These are phyloP conservation scores for Penicillium sp. DNA, from an alignment of 2,329 filamentous ascomycete genomes.

Conservation along the genomic window DNA sequence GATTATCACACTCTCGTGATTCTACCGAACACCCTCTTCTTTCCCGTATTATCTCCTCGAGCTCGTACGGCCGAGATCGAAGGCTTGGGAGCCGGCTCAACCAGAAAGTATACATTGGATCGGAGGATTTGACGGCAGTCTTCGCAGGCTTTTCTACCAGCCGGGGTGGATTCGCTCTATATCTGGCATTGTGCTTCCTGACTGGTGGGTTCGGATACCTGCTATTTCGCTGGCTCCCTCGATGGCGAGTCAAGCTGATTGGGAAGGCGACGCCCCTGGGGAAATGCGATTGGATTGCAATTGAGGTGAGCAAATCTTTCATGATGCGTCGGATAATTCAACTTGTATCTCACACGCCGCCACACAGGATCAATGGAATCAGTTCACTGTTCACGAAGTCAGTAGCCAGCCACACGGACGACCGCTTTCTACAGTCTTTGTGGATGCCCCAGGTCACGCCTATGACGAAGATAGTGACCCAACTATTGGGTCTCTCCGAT, in stretches of 20 bases:
- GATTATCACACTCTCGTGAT: conserved; percentile 37
- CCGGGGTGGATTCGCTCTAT: conserved; percentile 63
- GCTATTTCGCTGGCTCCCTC: conserved; percentile 83
- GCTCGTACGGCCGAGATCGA: conserved; percentile 64
- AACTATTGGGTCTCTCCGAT: conserved; percentile 69
- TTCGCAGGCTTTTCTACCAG: conserved; percentile 89
- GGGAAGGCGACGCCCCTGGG: conserved; percentile 68
- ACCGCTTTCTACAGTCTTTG: conserved; percentile 61
- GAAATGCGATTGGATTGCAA: conserved; percentile 84
- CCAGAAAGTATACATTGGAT: conserved; percentile 90
- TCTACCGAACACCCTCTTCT: conserved; percentile 62
- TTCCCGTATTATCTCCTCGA: conserved; percentile 67
- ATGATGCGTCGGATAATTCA: neutral
- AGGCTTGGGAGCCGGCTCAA: conserved; percentile 64
- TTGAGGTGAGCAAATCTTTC: conserved; percentile 61
- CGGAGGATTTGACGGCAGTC: conserved; percentile 90
- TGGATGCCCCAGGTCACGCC: conserved; percentile 53
- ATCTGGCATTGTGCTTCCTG: conserved; percentile 66
- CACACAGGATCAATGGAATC: conserved; percentile 84
- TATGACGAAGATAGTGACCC: conserved; percentile 71
- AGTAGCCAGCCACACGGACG: conserved; percentile 58
- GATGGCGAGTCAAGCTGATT: conserved; percentile 75
- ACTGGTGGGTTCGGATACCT: conserved; percentile 80
- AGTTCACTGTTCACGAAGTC: conserved; percentile 76
- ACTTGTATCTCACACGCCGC: conserved; percentile 26